A percentile compares a stretch with the other conserved stretches of the same genome.
Evolutionary conservation across 208 protist genomes (phyloP).

Genomic region (Trypanosomatidae sp.): DNA sequence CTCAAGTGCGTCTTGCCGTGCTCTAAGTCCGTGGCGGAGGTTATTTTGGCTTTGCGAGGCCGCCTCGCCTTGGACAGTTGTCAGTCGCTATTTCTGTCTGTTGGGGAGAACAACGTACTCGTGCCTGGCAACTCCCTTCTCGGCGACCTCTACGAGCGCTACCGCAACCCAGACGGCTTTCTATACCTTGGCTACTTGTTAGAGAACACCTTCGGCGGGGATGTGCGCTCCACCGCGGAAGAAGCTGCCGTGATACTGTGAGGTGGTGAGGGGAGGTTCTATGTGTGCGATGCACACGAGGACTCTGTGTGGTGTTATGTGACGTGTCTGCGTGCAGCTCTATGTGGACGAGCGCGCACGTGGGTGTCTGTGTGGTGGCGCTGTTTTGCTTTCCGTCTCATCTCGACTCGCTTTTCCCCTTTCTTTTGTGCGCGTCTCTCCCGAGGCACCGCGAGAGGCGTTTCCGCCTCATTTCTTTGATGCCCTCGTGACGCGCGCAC

Average conservation of each 20-base stretch:
- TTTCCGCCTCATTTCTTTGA: slow-evolving; percentile 5
- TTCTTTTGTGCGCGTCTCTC: slow-evolving; percentile 1
- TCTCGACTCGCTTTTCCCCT: background rate
- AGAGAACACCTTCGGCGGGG: slow-evolving; percentile 87
- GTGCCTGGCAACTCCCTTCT: slow-evolving; percentile 80
- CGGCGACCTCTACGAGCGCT: slow-evolving; percentile 81
- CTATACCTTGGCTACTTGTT: slow-evolving; percentile 79
- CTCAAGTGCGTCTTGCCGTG: slow-evolving; percentile 58
- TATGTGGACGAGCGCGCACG: background rate
- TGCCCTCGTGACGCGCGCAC: background rate
- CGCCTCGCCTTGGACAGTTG: slow-evolving; percentile 84
- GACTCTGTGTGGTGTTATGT: background rate
- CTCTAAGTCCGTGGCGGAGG: slow-evolving; percentile 83
- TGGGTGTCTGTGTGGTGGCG: background rate
- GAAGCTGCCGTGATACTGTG: background rate
- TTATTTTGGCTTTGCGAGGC: slow-evolving; percentile 89
- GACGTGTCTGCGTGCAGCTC: background rate
- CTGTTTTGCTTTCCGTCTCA: background rate
- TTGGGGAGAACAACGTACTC: slow-evolving; percentile 68
- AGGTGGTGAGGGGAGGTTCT: background rate
- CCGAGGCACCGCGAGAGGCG: background rate
- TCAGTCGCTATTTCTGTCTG: slow-evolving; percentile 92
- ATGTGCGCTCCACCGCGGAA: background rate
- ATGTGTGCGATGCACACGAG: background rate
- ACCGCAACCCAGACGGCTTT: slow-evolving; percentile 89